Evolutionary conservation across 306 rosid genomes (phyloP), one percentile per base, ranked within the genome.

Genomic region (Ochetophila trinervis): DNA sequence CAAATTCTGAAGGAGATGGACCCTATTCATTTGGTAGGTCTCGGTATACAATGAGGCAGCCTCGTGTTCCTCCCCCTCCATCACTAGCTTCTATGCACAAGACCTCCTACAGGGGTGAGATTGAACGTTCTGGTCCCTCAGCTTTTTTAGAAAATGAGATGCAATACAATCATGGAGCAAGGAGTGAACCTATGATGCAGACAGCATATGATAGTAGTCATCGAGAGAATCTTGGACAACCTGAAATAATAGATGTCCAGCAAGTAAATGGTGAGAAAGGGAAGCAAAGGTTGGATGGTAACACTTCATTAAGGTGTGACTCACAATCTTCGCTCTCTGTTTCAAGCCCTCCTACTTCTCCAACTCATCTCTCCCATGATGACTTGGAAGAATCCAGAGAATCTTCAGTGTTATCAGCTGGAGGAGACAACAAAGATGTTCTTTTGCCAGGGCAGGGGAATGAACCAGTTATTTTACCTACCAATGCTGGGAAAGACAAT

Each of bases 291-390:
- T 68, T 78, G 27, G 88, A 86, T 62, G 52, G 79, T 53, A 73
- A 70, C 57, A 24, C 74, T 57, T 62, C 87, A 19, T 83, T 48
- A 11, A 81, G 95, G 74, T 93, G 96, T 67, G 98, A 82, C 80
- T 93, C 96, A 50, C 98, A 93, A 70, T 93, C 98, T 19, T 89
- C 98, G 55, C 96, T 93, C 51, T 93, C 93, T 57, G 98, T 93
- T 65, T 93, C 96, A 70, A 93, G 94, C 65, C 87, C 96, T 70
- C 96, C 96, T 16, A 86, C 74, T 85, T 84, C 98, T 75, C 98
- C 98, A 18, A 85, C 96, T 49, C 98, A 86, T 79, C 92, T 92
- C 17, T 89, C 96, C 52, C 96, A 89, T 35, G 98, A 89, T 63
- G 98, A 89, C 68, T 78, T 86, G 74, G 98, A 93, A 68, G 98